Evolutionary conservation across 1,284 basidiomycete species (phyloP).

Genomic region (Boletus austroedulis): DNA sequence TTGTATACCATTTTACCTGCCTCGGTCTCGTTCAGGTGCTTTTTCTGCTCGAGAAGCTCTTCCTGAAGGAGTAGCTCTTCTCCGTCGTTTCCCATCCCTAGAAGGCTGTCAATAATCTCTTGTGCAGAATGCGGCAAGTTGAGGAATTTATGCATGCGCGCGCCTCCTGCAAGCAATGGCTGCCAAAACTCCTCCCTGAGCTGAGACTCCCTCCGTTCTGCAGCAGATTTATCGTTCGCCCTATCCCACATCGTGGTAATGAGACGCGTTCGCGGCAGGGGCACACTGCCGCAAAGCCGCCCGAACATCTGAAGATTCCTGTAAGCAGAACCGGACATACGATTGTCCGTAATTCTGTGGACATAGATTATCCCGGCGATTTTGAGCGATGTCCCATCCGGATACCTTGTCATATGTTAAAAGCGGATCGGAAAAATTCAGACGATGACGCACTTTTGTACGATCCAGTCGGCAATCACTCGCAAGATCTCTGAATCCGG

Average conservation of each 20-base stretch:
- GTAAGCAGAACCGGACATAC: conserved; percentile 43
- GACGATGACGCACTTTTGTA: conserved; percentile 14
- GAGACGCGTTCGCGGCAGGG: conserved; percentile 34
- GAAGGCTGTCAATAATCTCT: conserved; percentile 7
- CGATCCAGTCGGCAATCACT: conserved; percentile 27
- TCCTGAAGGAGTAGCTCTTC: conserved; percentile 21
- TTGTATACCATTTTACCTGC: conserved; percentile 21
- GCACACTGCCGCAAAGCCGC: conserved; percentile 14
- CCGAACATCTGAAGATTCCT: conserved; percentile 48
- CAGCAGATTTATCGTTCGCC: conserved; percentile 5
- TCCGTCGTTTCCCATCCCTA: not conserved
- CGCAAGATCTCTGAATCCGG: conserved; percentile 27
- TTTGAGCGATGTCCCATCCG: conserved; percentile 2
- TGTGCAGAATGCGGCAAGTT: not conserved
- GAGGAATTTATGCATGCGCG: conserved; percentile 13
- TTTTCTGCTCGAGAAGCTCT: conserved; percentile 18
- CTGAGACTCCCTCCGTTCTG: conserved; percentile 20
- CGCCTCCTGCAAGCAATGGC: conserved; percentile 35
- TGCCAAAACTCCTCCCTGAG: conserved; percentile 30
- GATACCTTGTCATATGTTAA: conserved; percentile 11
- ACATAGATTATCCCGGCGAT: conserved; percentile 48
- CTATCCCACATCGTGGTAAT: conserved; percentile 41
- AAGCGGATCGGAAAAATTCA: too few species aligned
- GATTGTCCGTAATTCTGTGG: conserved; percentile 48
- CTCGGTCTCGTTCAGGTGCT: conserved; percentile 21